Conservation (phyloP, 2,329 filamentous ascomycete genomes). For the Xylaria sp. region DNA sequence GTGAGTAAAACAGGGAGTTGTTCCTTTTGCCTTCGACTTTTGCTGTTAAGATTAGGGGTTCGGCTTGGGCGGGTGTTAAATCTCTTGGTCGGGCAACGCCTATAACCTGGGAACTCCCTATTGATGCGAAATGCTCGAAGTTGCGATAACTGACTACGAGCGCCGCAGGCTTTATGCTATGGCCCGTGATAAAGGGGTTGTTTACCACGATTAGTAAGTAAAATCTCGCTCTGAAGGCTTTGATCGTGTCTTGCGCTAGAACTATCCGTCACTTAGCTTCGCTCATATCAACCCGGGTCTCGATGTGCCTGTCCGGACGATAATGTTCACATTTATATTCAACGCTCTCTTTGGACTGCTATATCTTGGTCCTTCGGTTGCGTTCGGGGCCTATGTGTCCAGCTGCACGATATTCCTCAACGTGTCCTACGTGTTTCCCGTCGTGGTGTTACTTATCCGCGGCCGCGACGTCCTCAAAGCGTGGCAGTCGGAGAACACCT, state of each 20-base stretch:
- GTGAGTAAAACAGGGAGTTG: neutral
- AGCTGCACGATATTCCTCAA: constrained; percentile 60
- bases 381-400: constrained; percentile 60
- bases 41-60: neutral
- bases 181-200: constrained; percentile 57
- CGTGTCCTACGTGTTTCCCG: constrained; percentile 58
- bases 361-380: constrained; percentile 59
- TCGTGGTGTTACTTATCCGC: constrained; percentile 53
- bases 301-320: constrained; percentile 56
- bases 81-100: neutral
- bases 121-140: neutral
- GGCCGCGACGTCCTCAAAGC: constrained; percentile 50
- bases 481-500: constrained; percentile 44
- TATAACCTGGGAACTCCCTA: neutral
- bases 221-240: neutral
- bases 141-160: neutral
- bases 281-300: constrained; percentile 53
- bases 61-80: neutral
- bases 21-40: neutral
- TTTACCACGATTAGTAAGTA: constrained; percentile 49
- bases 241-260: neutral
- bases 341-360: constrained; percentile 59
- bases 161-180: constrained; percentile 53
- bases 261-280: constrained; percentile 43
- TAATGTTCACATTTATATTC: constrained; percentile 56